Evolutionary conservation across 108 stramenopile species (phyloP), one percentile per base, ranked within the genome.

Genomic region (Nannochloropsis oceanica): DNA sequence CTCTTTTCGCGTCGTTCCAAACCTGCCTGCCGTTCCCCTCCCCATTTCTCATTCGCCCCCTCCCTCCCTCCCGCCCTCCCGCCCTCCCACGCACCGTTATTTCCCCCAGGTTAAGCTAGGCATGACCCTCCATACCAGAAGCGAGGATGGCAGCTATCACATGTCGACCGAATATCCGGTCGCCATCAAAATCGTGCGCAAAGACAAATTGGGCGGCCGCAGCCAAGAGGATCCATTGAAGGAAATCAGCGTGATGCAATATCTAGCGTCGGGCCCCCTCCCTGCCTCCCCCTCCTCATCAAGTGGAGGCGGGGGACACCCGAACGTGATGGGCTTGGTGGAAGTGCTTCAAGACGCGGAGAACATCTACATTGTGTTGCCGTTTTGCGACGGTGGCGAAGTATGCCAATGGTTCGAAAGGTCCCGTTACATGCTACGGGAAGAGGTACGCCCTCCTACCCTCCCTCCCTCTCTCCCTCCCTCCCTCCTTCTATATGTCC

Each of bases 191-290:
- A 94, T 94, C 91, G 90, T 96, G 11, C 93, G 94, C 22, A 73
- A 73, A n/a, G 59, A 73, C 85, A 93, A 89, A 34, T 92, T 92
- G 91, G 85, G 95, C 26, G 94, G 95, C 42, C 80, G 93, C 22
- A 84, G 94, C 27, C 86, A 95, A 79, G 96, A 97, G 92, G 95
- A 96, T 88, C 95, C 95, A 13, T 86, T 94, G 26, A 94, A 96
- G 88, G 96, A 96, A 89, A 93, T 95, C 43, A 92, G 94, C 44
- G 94, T 94, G 13, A 93, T 95, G 93, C 96, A 96, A 85, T 91
- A 88, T 87, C n/a, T 92, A 27, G 84, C 20, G 18, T 26, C 43
- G 79, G 25, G 8, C 27, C 26, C 42, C 84, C 59, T 42, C 84
- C 84, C 11, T 42, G 79, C 27, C 24, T 84, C 50, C 50, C 42